phyloP scores from a whole-genome alignment of 148 eudicot genomes.

The Gaultheria prostrata region DNA sequence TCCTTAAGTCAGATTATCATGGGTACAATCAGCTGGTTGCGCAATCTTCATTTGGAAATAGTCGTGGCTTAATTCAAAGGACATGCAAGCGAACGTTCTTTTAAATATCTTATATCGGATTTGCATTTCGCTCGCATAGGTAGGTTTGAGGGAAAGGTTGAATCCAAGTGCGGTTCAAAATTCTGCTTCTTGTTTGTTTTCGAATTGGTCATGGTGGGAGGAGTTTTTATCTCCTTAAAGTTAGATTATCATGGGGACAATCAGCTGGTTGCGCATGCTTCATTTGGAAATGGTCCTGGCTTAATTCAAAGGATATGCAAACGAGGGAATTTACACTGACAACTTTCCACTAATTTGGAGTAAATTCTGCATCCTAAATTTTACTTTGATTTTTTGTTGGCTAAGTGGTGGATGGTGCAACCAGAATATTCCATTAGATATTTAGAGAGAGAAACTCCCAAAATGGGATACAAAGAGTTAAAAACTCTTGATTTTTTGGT shows the following conservation, averaged over 20 bases:
- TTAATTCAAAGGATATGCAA: not conserved
- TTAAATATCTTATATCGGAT: not conserved
- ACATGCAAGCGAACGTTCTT: not conserved
- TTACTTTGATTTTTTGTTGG: not conserved
- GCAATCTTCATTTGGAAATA: not conserved
- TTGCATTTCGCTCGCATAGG: not conserved
- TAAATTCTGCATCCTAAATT: not conserved
- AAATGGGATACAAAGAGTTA: too few relatives aligned
- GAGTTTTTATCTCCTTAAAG: not conserved
- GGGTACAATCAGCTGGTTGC: not conserved
- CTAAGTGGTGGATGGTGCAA: not conserved
- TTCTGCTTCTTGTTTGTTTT: too few relatives aligned
- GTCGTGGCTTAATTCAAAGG: not conserved
- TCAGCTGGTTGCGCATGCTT: not conserved
- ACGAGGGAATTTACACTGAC: not conserved
- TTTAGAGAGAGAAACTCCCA: too few relatives aligned
- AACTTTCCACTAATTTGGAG: not conserved
- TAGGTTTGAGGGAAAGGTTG: not conserved
- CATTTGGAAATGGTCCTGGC: not conserved
- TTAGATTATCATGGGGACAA: not conserved
- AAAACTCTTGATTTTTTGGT: too few relatives aligned
- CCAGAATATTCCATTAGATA: too few relatives aligned
- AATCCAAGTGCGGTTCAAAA: not conserved
- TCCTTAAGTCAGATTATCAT: not conserved
- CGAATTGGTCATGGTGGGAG: not conserved